These are phyloP conservation scores for bread wheat (Triticum aestivum) DNA, from an alignment of 176 grass and related monocot genomes.

Conservation along the genomic window DNA sequence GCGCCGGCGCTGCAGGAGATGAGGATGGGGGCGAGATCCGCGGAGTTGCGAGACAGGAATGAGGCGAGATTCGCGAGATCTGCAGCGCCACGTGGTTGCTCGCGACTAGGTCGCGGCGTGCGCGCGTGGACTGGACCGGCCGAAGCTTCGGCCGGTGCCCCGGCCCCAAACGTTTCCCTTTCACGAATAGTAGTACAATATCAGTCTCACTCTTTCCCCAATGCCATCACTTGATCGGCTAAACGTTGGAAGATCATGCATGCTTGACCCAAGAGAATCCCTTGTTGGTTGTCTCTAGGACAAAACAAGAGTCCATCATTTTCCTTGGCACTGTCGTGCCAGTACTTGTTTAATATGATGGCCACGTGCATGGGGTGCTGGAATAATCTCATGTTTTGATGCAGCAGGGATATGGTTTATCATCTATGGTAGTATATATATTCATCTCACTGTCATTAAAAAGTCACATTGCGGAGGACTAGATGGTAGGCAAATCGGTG, in stretches of 20 bases:
- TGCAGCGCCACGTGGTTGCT: too few species aligned
- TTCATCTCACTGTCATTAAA: background rate
- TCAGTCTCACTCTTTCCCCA: background rate
- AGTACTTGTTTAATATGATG: constrained; percentile 27
- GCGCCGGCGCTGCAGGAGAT: too few species aligned
- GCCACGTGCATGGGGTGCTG: constrained; percentile 26
- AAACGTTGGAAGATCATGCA: constrained; percentile 40
- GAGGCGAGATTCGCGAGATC: too few species aligned
- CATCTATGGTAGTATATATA: background rate
- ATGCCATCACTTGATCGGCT: constrained; percentile 1
- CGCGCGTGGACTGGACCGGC: too few species aligned
- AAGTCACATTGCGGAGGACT: background rate
- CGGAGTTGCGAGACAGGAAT: too few species aligned
- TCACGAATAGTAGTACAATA: background rate
- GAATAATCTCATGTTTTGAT: constrained; percentile 32
- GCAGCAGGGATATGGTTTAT: constrained; percentile 1
- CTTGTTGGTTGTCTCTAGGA: constrained; percentile 35
- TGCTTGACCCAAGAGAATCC: constrained; percentile 42
- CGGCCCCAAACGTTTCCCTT: too few species aligned
- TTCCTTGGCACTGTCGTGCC: constrained; percentile 17
- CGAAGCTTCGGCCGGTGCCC: too few species aligned
- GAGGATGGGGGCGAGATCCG: too few species aligned
- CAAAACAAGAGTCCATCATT: constrained; percentile 11
- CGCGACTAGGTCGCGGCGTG: too few species aligned
- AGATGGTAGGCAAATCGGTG: background rate